These are phyloP conservation scores for Trichoderma arundinaceum DNA, from an alignment of 2,329 filamentous ascomycete genomes.

Conservation along the genomic window DNA sequence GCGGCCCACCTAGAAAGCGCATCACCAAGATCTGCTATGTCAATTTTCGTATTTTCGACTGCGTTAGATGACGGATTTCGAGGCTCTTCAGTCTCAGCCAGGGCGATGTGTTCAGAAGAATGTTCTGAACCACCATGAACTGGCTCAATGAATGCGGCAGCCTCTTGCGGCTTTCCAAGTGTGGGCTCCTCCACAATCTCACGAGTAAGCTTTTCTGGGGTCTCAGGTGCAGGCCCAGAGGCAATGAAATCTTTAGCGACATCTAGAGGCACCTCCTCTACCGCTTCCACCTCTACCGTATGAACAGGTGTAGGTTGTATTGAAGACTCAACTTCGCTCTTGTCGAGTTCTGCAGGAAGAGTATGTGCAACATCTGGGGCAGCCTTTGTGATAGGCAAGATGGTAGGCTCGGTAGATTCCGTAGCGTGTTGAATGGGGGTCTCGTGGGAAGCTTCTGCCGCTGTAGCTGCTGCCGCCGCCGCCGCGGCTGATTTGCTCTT, in stretches of 20 bases:
- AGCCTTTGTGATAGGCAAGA: not conserved
- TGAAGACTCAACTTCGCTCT: not conserved
- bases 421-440: not conserved
- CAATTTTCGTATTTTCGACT: not conserved
- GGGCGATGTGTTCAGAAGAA: not conserved
- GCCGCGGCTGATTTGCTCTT: constrained; percentile 10
- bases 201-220: not conserved
- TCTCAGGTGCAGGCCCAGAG: not conserved
- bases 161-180: not conserved
- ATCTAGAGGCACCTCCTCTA: not conserved
- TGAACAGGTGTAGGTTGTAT: not conserved
- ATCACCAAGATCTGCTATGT: not conserved
- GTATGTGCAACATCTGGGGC: not conserved
- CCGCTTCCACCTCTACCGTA: not conserved
- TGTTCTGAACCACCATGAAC: not conserved
- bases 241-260: not conserved
- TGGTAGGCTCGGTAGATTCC: not conserved
- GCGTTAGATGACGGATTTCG: not conserved
- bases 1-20: constrained; percentile 19
- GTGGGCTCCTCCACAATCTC: not conserved
- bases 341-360: not conserved
- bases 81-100: constrained; percentile 15
- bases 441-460: constrained; percentile 5
- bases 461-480: not conserved
- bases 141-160: not conserved